phyloP scores from a whole-genome alignment of 2,329 filamentous ascomycete species.

The Colletotrichum plurivorum region DNA sequence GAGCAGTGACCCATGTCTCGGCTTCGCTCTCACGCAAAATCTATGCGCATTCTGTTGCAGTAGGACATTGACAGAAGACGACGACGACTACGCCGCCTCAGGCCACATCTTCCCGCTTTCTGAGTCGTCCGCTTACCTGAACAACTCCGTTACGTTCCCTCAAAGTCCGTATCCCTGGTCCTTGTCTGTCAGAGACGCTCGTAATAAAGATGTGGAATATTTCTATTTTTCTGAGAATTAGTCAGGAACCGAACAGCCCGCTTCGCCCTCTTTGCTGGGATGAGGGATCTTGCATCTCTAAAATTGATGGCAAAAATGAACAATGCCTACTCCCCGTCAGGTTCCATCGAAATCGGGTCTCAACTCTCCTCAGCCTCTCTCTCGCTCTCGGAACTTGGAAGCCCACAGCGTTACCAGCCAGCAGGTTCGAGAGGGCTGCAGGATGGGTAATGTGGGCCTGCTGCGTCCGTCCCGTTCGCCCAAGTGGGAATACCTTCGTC shows the following conservation, averaged over 20 bases:
- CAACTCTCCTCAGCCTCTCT: background rate
- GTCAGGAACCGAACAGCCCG: constrained; percentile 8
- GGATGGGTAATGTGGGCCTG: background rate
- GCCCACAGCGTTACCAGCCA: constrained; percentile 13
- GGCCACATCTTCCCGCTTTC: constrained; percentile 15
- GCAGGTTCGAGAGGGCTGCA: background rate
- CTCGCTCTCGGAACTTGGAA: background rate
- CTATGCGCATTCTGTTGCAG: constrained; percentile 14
- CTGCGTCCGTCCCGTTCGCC: no score
- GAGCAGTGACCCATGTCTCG: background rate
- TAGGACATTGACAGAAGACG: no score
- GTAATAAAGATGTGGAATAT: constrained; percentile 6
- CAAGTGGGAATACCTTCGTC: constrained; percentile 31
- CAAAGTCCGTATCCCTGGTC: constrained; percentile 15
- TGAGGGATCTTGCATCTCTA: constrained; percentile 24
- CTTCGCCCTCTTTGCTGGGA: constrained; percentile 4
- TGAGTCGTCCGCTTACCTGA: background rate
- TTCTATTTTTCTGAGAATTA: background rate
- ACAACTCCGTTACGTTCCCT: constrained; percentile 3
- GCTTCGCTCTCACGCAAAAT: background rate
- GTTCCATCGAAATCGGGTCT: constrained; percentile 26
- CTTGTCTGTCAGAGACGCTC: constrained; percentile 1
- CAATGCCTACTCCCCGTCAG: constrained; percentile 16
- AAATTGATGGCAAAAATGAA: background rate
- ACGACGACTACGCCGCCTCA: constrained; percentile 7